Percentiles rank a stretch among this genome's conserved stretches.
Evolutionary conservation across 2,329 filamentous ascomycete species (phyloP).

Genomic region (Diplodia corticola): DNA sequence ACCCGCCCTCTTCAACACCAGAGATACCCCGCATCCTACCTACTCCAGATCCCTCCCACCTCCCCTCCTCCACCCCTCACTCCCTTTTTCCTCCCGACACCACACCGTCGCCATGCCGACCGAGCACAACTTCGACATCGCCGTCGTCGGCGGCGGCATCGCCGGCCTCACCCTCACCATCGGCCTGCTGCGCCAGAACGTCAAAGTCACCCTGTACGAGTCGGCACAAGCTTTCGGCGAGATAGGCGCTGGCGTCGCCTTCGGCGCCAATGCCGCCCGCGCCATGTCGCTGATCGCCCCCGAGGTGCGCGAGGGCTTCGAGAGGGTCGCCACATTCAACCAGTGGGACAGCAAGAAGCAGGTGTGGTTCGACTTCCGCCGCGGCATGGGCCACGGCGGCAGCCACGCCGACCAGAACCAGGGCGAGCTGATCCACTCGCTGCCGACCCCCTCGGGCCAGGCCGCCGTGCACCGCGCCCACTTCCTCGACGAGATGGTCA

Average conservation of each 20-base stretch:
- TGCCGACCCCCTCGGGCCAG: conserved; percentile 27
- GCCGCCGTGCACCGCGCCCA: conserved; percentile 49
- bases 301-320: conserved; percentile 45
- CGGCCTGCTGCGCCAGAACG: conserved; percentile 49
- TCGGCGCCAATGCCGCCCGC: conserved; percentile 57
- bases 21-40: conserved; percentile 3
- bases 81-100: not conserved
- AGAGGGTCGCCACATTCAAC: conserved; percentile 45
- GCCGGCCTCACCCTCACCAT: conserved; percentile 57
- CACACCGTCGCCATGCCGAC: conserved; percentile 18
- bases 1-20: not conserved
- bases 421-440: conserved; percentile 32
- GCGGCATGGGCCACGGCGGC: conserved; percentile 35
- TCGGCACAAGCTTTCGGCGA: conserved; percentile 56
- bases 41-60: not conserved
- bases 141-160: conserved; percentile 62
- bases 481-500: conserved; percentile 52
- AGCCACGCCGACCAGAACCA: conserved; percentile 25
- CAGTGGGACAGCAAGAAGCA: conserved; percentile 37
- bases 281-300: conserved; percentile 57
- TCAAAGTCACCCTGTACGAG: conserved; percentile 58
- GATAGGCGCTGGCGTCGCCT: conserved; percentile 59
- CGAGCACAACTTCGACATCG: conserved; percentile 44
- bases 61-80: not conserved
- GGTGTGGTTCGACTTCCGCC: conserved; percentile 47